phyloP scores from a whole-genome alignment of 1,284 basidiomycete species.

The Trichosporon inkin region DNA sequence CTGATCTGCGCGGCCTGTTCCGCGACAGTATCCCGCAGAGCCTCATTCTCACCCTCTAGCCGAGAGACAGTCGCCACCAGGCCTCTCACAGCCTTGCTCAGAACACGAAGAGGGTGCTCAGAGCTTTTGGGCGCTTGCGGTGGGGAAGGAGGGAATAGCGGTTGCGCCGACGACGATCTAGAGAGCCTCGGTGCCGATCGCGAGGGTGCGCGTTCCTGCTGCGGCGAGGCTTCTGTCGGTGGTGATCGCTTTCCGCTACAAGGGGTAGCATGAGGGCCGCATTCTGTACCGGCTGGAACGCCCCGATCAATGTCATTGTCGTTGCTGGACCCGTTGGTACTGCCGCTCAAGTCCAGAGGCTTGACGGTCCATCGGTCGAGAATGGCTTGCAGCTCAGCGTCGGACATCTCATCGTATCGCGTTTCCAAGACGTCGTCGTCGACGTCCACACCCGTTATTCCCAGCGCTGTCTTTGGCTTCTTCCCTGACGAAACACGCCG shows the following conservation, averaged over 20 bases:
- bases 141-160: slow-evolving; percentile 44
- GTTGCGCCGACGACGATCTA: slow-evolving; percentile 8
- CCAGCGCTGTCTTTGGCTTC: slow-evolving; percentile 21
- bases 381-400: slow-evolving; percentile 29
- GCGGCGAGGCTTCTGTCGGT: background rate
- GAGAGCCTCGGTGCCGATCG: background rate
- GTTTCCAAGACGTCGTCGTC: slow-evolving; percentile 34
- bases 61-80: slow-evolving; percentile 31
- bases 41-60: slow-evolving; percentile 39
- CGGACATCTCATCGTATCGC: slow-evolving; percentile 41
- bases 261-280: background rate
- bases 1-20: background rate
- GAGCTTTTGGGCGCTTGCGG: slow-evolving; percentile 20
- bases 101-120: slow-evolving; percentile 35
- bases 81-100: slow-evolving; percentile 39
- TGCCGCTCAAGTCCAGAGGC: background rate
- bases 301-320: background rate
- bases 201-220: background rate
- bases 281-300: background rate
- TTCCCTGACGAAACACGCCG: background rate
- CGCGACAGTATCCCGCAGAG: slow-evolving; percentile 15
- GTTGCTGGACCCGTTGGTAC: background rate
- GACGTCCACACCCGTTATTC: slow-evolving; percentile 35
- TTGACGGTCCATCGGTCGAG: slow-evolving; percentile 14
- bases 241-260: background rate